Percentiles rank a stretch among this genome's conserved stretches.
phyloP scores from a whole-genome alignment of 2,329 filamentous ascomycete species.

The Ophiocordyceps camponoti-saundersi region DNA sequence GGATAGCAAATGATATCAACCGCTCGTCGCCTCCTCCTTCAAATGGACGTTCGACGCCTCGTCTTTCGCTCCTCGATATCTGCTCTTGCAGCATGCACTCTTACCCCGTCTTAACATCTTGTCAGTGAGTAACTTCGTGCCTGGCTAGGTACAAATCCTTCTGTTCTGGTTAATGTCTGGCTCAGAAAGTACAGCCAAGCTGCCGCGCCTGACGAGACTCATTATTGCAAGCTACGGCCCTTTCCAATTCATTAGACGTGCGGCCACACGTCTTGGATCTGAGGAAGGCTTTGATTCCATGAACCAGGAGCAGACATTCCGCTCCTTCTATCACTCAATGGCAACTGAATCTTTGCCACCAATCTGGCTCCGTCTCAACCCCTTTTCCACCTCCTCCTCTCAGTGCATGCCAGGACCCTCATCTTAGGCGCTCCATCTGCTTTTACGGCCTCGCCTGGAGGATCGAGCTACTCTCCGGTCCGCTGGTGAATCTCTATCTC shows the following conservation, averaged over 20 bases:
- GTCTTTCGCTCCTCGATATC: no score
- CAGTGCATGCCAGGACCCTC: not conserved
- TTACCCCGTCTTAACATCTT: no score
- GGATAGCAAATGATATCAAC: no score
- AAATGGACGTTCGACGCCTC: no score
- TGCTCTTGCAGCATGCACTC: no score
- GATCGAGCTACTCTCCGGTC: not conserved
- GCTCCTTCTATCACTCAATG: not conserved
- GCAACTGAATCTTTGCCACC: not conserved
- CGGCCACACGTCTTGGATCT: not conserved
- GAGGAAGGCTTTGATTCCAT: not conserved
- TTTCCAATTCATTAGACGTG: not conserved
- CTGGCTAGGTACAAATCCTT: not conserved
- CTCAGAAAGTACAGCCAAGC: not conserved
- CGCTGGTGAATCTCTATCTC: not conserved
- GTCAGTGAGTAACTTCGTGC: no score
- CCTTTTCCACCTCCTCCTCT: not conserved
- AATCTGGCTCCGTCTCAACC: not conserved
- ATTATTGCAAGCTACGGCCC: not conserved
- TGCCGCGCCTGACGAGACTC: not conserved
- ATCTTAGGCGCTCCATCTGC: not conserved
- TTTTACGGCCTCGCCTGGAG: not conserved
- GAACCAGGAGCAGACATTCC: not conserved
- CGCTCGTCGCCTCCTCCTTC: no score
- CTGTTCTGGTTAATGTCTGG: not conserved